Evolutionary conservation across 164 flowering plant species (phyloP).

Genomic region (Hamamelis virginiana): DNA sequence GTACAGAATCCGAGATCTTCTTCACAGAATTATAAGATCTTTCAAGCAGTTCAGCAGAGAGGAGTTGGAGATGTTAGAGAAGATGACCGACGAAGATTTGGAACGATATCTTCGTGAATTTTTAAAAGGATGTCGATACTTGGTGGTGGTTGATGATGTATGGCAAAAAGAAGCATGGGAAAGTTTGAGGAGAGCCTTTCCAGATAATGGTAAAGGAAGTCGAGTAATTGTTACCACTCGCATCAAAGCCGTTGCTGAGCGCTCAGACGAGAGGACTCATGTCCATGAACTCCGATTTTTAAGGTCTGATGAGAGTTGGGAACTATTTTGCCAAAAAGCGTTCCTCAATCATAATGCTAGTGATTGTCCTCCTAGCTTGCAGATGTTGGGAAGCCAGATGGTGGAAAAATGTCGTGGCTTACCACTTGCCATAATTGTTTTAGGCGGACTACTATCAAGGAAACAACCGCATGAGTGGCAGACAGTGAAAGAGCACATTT

Average conservation of each 20-base stretch:
- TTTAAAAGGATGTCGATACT: constrained; percentile 10
- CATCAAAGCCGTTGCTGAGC: constrained; percentile 10
- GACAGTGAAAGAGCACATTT: constrained; percentile 19
- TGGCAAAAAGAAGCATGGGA: constrained; percentile 12
- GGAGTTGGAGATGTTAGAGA: too few species aligned
- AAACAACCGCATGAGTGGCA: constrained; percentile 23
- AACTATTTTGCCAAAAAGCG: constrained; percentile 20
- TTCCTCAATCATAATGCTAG: neutral
- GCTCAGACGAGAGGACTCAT: neutral
- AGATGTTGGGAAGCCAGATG: constrained; percentile 15
- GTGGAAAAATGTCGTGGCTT: constrained; percentile 25
- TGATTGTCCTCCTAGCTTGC: neutral
- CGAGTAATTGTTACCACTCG: constrained; percentile 24
- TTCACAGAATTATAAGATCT: too few species aligned
- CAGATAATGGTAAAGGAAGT: constrained; percentile 4
- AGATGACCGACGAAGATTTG: too few species aligned
- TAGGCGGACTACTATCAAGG: constrained; percentile 32
- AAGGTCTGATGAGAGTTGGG: too few species aligned
- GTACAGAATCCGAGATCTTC: neutral
- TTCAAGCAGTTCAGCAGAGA: too few species aligned
- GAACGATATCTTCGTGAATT: neutral
- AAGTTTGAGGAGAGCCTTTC: too few species aligned
- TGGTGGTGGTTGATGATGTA: too few species aligned
- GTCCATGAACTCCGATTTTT: constrained; percentile 1
- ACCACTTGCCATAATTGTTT: constrained; percentile 28